Conservation (phyloP, 139 green algal species). For the Coelastrella sp. region DNA sequence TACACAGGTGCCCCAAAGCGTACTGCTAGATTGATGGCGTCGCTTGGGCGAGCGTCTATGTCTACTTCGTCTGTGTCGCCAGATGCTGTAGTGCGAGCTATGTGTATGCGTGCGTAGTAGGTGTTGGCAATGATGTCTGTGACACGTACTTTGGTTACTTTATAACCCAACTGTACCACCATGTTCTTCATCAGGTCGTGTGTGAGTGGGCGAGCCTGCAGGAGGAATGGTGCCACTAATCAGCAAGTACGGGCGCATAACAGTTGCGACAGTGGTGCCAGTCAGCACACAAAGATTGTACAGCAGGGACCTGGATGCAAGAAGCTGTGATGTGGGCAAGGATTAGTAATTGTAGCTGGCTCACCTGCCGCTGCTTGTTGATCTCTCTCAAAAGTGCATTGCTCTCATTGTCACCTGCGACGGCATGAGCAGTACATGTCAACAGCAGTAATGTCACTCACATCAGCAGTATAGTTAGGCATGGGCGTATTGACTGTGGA, state of each 20-base stretch:
- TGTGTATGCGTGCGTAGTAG: constrained; percentile 70
- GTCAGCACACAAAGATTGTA: too few species aligned
- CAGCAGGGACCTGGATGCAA: too few species aligned
- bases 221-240: not conserved
- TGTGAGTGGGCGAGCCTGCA: constrained; percentile 60
- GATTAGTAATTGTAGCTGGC: too few species aligned
- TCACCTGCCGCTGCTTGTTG: constrained; percentile 46
- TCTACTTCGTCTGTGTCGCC: constrained; percentile 59
- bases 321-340: too few species aligned
- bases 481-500: too few species aligned
- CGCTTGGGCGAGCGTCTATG: constrained; percentile 78
- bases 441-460: too few species aligned
- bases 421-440: too few species aligned
- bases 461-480: too few species aligned
- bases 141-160: constrained; percentile 66
- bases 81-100: constrained; percentile 23
- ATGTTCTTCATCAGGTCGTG: constrained; percentile 73
- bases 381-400: constrained; percentile 56
- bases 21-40: constrained; percentile 90
- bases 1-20: constrained; percentile 84
- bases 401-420: constrained; percentile 65
- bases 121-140: constrained; percentile 71
- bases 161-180: constrained; percentile 57
- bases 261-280: not conserved
- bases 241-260: not conserved